phyloP scores from a whole-genome alignment of 2,329 filamentous ascomycete genomes.

The Aureobasidium leucospermi region DNA sequence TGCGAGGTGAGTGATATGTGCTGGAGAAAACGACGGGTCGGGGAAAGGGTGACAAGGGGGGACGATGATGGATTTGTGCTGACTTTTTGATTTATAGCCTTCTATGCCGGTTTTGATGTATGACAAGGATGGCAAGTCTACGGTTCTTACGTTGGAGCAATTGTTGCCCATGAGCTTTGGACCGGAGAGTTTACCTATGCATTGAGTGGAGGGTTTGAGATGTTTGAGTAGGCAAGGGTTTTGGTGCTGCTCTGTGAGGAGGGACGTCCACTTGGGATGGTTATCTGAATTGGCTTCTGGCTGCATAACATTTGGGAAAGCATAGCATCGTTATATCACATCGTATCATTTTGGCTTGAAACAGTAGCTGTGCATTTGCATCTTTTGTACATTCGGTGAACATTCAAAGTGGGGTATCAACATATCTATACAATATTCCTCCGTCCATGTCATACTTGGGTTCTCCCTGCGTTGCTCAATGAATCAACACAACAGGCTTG shows the following conservation, averaged over 20 bases:
- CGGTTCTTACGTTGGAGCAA: conserved; percentile 62
- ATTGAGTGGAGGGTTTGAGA: not conserved
- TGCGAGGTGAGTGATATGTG: conserved; percentile 28
- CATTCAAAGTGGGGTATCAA: conserved; percentile 13
- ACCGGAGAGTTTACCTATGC: conserved; percentile 36
- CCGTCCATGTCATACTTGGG: not conserved
- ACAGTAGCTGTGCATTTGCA: not conserved
- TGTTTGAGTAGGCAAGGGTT: too few species aligned
- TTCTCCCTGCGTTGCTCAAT: conserved; percentile 32
- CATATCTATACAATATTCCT: not conserved
- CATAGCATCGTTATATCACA: not conserved
- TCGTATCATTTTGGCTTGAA: not conserved
- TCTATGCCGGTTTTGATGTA: conserved; percentile 83
- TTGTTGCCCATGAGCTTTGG: conserved; percentile 48
- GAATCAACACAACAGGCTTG: conserved; percentile 50
- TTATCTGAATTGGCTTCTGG: not conserved
- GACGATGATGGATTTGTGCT: not conserved
- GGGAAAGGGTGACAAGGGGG: not conserved
- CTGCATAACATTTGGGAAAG: not conserved
- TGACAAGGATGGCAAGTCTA: conserved; percentile 67
- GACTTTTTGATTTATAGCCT: conserved; percentile 27
- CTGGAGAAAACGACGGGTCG: not conserved
- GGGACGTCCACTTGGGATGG: not conserved
- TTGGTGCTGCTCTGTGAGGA: too few species aligned
- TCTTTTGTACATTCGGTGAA: not conserved